Evolutionary conservation across 1,139 yeast genomes (phyloP), one percentile per base, ranked within the genome.

Genomic region (Sporopachydermia cereana): DNA sequence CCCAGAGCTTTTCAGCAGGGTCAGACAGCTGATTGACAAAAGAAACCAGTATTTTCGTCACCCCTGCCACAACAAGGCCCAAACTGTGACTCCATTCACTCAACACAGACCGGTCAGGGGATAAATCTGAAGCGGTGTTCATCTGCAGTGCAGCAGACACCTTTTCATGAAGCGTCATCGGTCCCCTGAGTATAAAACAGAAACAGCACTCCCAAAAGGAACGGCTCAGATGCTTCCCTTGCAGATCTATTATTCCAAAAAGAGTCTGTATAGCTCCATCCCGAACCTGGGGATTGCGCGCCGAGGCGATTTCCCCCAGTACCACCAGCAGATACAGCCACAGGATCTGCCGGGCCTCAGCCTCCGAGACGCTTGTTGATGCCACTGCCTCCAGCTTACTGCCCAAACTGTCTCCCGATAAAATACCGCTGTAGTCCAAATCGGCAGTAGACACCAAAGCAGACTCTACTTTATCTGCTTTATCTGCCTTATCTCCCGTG

Each of bases 191-290:
- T 2, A 65, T 64, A 22, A 66, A 55, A 21, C 51, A 49, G 39
- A 60, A 59, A 30, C 67, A 62, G 1, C 64, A 56, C 25, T 54
- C 52, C 71, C 71, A 66, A 1, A 60, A 63, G 12, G 52, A 52
- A 1, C 51, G 49, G 1, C 77, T 71, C 36, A 81, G 65, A 30
- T 68, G 65, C 12, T 63, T 57, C 0, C 91, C 86, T 59, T 84
- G 91, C 1, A 89, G 78, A 46, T 86, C 94, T 48, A 88, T 71
- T 39, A 89, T 81, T 53, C 89, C 78, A 61, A 85, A 85, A 53
- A 88, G 77, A 0, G 95, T 89, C 57, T 86, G 95, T 24, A 86
- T 74, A 0, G 96, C 79, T 1, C 96, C 96, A 56, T 86, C 86
- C 51, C 94, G 71, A 1, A 89, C 95, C 53, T 86, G 95, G 0